Conservation (phyloP, 768 basidiomycete species). For the Calocybe indica region DNA sequence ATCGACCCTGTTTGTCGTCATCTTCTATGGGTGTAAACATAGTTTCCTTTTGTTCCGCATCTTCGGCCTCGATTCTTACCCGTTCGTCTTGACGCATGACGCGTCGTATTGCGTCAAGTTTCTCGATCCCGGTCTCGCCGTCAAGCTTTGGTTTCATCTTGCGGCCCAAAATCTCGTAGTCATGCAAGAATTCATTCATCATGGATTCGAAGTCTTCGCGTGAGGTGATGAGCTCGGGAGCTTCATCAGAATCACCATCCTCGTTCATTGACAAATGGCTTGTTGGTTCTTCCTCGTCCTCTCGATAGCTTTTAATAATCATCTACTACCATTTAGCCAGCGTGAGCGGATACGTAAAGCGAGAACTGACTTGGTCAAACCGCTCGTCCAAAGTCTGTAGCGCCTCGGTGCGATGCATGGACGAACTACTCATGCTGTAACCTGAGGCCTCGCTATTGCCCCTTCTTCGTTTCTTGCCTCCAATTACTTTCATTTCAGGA, state of each 20-base stretch:
- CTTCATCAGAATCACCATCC: slow-evolving; percentile 48
- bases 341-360: background rate
- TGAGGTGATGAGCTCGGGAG: slow-evolving; percentile 71
- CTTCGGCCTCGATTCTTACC: slow-evolving; percentile 36
- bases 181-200: slow-evolving; percentile 90
- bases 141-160: slow-evolving; percentile 75
- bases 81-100: slow-evolving; percentile 70
- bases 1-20: slow-evolving; percentile 65
- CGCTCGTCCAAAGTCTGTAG: slow-evolving; percentile 85
- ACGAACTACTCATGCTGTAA: slow-evolving; percentile 96
- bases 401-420: slow-evolving; percentile 90
- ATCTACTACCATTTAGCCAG: slow-evolving; percentile 32
- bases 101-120: slow-evolving; percentile 73
- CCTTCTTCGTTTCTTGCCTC: slow-evolving; percentile 68
- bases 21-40: slow-evolving; percentile 34
- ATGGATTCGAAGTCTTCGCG: slow-evolving; percentile 87
- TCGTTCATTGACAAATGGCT: slow-evolving; percentile 15
- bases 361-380: slow-evolving; percentile 76
- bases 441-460: slow-evolving; percentile 84
- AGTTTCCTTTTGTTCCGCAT: slow-evolving; percentile 42
- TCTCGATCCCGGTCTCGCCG: slow-evolving; percentile 69
- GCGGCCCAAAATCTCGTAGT: slow-evolving; percentile 86
- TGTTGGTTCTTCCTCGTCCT: slow-evolving; percentile 37
- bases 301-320: slow-evolving; percentile 78
- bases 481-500: slow-evolving; percentile 69